phyloP scores from a whole-genome alignment of 129 eudicot genomes.

The Flaveria sonorensis region DNA sequence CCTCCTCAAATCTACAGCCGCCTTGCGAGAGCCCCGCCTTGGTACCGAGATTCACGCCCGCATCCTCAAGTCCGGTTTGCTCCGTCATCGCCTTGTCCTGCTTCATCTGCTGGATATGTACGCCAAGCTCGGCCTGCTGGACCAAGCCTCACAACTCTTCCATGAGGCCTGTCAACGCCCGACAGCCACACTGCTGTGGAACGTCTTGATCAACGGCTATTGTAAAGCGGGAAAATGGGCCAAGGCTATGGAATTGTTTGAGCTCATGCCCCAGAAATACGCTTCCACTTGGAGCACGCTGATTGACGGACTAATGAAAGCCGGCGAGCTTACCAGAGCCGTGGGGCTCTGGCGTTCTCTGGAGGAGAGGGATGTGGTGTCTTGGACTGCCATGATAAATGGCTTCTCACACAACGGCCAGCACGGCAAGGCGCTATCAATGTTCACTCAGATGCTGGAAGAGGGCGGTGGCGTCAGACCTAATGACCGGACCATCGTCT shows the following conservation, averaged over 20 bases:
- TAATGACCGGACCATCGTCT: conserved; percentile 50
- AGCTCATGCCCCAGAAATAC: conserved; percentile 50
- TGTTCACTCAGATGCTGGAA: conserved; percentile 47
- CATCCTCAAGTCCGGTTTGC: conserved; percentile 42
- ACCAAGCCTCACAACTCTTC: conserved; percentile 40
- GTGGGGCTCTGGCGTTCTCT: conserved; percentile 29
- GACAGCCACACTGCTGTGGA: conserved; percentile 48
- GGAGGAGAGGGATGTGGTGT: conserved; percentile 40
- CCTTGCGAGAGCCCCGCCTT: conserved; percentile 32
- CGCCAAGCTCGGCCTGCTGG: conserved; percentile 51
- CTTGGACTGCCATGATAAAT: conserved; percentile 55
- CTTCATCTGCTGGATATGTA: conserved; percentile 51
- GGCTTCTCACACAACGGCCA: conserved; percentile 47
- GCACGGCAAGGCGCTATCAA: conserved; percentile 44
- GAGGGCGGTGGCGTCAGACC: conserved; percentile 43
- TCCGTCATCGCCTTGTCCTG: conserved; percentile 37
- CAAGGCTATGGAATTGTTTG: conserved; percentile 51
- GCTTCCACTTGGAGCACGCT: conserved; percentile 49
- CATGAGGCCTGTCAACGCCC: conserved; percentile 44
- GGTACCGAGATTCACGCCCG: conserved; percentile 43
- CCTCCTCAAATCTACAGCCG: conserved; percentile 44
- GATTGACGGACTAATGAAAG: conserved; percentile 51
- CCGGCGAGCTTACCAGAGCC: conserved; percentile 40
- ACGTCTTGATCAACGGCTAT: conserved; percentile 55
- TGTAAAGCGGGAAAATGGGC: conserved; percentile 44